A percentile compares a stretch with the other conserved stretches of the same genome.
These are phyloP conservation scores for Zygosaccharomyces bisporus DNA, from an alignment of 805 yeast genomes.

Conservation along the genomic window DNA sequence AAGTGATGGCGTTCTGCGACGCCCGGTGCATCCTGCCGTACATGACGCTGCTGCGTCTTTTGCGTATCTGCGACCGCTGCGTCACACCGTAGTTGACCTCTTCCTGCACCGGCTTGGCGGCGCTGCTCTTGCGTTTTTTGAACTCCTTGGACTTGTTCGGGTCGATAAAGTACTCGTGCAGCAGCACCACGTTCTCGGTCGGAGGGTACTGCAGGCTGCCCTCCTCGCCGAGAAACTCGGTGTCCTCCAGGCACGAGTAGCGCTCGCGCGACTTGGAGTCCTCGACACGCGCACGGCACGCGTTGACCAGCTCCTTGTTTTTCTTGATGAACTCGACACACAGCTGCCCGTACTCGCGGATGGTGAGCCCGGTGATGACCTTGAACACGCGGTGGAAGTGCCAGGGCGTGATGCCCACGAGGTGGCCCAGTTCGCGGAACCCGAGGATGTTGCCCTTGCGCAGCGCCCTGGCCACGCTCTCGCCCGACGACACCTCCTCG, in stretches of 20 bases:
- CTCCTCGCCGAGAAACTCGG: conserved; percentile 19
- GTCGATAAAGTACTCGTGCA: conserved; percentile 26
- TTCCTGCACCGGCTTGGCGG: conserved; percentile 5
- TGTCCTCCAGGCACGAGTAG: conserved; percentile 23
- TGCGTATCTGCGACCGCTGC: conserved; percentile 23
- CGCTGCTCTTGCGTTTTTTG: conserved; percentile 19
- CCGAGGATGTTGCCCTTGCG: conserved; percentile 78
- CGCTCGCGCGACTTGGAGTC: conserved; percentile 13
- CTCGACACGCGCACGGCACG: conserved; percentile 19
- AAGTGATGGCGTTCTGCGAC: conserved; percentile 20
- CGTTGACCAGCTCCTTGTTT: conserved; percentile 22
- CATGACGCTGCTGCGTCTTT: conserved; percentile 26
- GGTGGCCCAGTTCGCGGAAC: conserved; percentile 82
- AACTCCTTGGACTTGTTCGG: conserved; percentile 27
- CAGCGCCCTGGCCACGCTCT: conserved; percentile 20
- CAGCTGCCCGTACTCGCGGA: conserved; percentile 83
- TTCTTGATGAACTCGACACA: conserved; percentile 60
- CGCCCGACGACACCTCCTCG: conserved; percentile 19
- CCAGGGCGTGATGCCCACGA: conserved; percentile 83
- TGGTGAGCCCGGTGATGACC: conserved; percentile 80
- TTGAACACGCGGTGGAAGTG: conserved; percentile 90
- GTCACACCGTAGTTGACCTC: conserved; percentile 7
- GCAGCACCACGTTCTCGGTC: conserved; percentile 22
- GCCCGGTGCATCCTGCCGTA: conserved; percentile 24
- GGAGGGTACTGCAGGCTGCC: conserved; percentile 22